Base-by-base conservation (phyloP, 345 rosid genomes). In the Sisymbrium altissimum region DNA sequence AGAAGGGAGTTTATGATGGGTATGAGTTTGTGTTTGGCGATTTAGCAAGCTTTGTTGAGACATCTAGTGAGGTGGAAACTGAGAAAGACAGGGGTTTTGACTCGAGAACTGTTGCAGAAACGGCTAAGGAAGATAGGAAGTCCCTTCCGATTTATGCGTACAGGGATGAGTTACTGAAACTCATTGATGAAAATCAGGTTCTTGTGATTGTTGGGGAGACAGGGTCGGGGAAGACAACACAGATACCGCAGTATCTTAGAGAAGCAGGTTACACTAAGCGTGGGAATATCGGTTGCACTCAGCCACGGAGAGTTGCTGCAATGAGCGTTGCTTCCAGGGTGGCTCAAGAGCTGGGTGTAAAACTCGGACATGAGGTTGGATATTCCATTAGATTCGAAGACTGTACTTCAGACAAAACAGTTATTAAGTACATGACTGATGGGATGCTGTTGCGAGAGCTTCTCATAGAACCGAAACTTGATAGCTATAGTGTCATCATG, bases 271-370 rank as follows among this genome's bases (percentile, higher is more conserved):
- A 91, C 79, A 91, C 97, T 1, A 91, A 85, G 76, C 83, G 73
- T 58, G 98, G 98, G 18, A 94, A 82, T 92, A 69, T 89, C 57
- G 93, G 95, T 38, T 94, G 98, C 71, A 94, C 98, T 29, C 98
- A 94, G 81, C 98, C 96, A 35, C 81, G 98, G 46, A 80, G 95
- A 69, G 96, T 93, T 70, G 98, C 97, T 48, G 98, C 98, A 6
- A 94, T 89, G 97, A 91, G 92, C 48, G 97, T 91, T 70, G 92
- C 98, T 71, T 86, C 93, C 43, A 80, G 98, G 71, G 98, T 94
- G 75, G 87, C 98, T 68, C 93, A 89, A 79, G 97, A 94, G 66
- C 55, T 88, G 83, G 97, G 97, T 49, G 87, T 89, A 35, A 91
- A 91, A 71, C 92, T 94, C 66, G 97, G 98, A 38, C 96, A 91